These are phyloP conservation scores for Fusarium illudens DNA, from an alignment of 2,329 filamentous ascomycete genomes.

Conservation along the genomic window DNA sequence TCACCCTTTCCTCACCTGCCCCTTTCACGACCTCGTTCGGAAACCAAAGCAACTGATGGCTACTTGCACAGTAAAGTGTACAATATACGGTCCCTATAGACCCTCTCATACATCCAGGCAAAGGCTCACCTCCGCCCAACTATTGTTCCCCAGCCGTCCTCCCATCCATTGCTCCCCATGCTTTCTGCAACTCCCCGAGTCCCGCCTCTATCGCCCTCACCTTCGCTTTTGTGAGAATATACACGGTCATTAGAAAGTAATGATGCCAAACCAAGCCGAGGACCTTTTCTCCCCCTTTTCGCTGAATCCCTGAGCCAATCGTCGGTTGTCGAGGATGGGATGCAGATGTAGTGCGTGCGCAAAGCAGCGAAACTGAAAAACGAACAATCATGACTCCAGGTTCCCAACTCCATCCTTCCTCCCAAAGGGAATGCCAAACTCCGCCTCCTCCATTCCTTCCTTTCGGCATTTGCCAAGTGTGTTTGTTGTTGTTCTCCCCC, in stretches of 20 bases:
- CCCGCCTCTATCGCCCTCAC: conserved; percentile 35
- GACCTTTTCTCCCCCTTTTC: conserved; percentile 38
- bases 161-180: too few species aligned
- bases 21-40: conserved; percentile 14
- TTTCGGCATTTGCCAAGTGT: conserved; percentile 8
- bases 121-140: conserved; percentile 18
- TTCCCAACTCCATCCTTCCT: conserved; percentile 45
- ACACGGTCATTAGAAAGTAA: conserved; percentile 44
- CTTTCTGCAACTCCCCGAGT: conserved; percentile 32
- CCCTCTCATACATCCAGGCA: conserved; percentile 21
- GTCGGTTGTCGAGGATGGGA: conserved; percentile 41
- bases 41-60: conserved; percentile 36
- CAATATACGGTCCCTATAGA: conserved; percentile 35
- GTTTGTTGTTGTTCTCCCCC: neutral
- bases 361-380: conserved; percentile 45
- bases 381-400: conserved; percentile 46
- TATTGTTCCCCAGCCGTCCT: too few species aligned
- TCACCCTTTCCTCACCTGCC: conserved; percentile 3
- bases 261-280: conserved; percentile 43
- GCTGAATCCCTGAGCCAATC: conserved; percentile 41
- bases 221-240: conserved; percentile 43
- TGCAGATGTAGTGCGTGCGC: conserved; percentile 45
- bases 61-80: conserved; percentile 41
- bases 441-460: conserved; percentile 32
- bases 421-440: conserved; percentile 43